Evolutionary conservation across 108 stramenopile genomes (phyloP), one percentile per base, ranked within the genome.

Genomic region (Skeletonema menzelii): DNA sequence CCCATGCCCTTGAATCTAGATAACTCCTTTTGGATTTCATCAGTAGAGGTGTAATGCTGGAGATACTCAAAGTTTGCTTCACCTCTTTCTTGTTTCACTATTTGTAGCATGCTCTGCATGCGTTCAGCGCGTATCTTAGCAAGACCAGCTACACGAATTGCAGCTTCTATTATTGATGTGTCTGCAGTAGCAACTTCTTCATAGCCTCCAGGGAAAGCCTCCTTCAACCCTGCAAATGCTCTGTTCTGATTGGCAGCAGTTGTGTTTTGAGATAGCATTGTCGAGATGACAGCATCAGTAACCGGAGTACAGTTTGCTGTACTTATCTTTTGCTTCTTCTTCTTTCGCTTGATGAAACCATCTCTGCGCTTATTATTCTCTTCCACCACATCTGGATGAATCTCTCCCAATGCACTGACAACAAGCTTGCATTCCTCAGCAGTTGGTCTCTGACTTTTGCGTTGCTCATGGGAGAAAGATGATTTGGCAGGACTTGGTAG

Each of bases 211-310:
- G 88, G 89, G 72, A 85, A 86, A 19, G 40, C 65, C 47, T 75
- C 63, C 62, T 90, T 90, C 20, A 93, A 70, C 27, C 70, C 76
- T 1, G 66, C 77, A 74, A 85, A 93, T 56, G 92, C 92, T 44
- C 70, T 73, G 35, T 72, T 67, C 22, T 62, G 75, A 65, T 89
- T 89, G 65, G 88, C 87, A 66, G 78, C 80, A 10, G 92, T 93
- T 20, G 92, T 93, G 56, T 93, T 93, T 69, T 93, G 92, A 19
- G 88, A 89, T 2, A 93, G 75, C 80, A 93, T 93, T n/a, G 92
- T 93, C 15, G 79, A 74, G 5, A 93, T 74, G 32, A 93, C 72
- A 1, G 85, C 78, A 78, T 93, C 92, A 13, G 80, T 67, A 20
- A 90, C 69, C 14, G 71, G 82, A 17, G 72, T 56, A 22, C 74